Percentiles rank a stretch among this genome's conserved stretches.
Conservation (phyloP, 208 protist genomes). For the Vickermania spadyakhi region DNA sequence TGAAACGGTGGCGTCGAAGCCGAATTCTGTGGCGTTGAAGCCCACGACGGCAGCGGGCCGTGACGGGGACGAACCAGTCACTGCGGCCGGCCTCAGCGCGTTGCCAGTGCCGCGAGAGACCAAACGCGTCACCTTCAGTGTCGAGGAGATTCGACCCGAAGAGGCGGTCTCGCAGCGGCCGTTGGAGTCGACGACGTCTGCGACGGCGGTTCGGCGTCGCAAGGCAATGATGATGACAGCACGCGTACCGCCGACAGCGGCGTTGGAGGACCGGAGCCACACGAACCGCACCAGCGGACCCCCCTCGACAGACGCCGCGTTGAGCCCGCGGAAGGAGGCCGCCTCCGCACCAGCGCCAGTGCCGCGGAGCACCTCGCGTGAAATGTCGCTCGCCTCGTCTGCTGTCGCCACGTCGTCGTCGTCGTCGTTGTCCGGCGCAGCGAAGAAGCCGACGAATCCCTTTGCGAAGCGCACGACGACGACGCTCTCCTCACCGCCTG, state of each 20-base stretch:
- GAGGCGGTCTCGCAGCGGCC: background rate
- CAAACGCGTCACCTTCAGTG: background rate
- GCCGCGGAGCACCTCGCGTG: background rate
- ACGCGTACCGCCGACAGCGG: background rate
- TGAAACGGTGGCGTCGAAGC: background rate
- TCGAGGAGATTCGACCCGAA: background rate
- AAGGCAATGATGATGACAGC: too few species aligned
- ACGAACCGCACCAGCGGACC: background rate
- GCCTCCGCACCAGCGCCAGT: background rate
- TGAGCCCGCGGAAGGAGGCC: background rate
- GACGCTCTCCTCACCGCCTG: background rate
- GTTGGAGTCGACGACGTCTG: too few species aligned
- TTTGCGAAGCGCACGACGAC: constrained; percentile 2
- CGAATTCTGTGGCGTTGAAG: too few species aligned
- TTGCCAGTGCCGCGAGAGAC: too few species aligned
- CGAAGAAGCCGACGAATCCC: background rate
- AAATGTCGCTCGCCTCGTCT: background rate
- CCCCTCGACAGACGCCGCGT: background rate
- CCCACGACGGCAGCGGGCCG: too few species aligned
- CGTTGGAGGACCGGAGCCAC: background rate
- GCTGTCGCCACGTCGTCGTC: background rate
- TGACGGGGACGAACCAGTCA: constrained; percentile 1
- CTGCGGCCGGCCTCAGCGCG: background rate
- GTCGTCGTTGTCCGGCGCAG: background rate
- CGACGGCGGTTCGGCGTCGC: too few species aligned